These are phyloP conservation scores for Dothideomycetes sp. DNA, from an alignment of 2,329 filamentous ascomycete genomes.

Conservation along the genomic window DNA sequence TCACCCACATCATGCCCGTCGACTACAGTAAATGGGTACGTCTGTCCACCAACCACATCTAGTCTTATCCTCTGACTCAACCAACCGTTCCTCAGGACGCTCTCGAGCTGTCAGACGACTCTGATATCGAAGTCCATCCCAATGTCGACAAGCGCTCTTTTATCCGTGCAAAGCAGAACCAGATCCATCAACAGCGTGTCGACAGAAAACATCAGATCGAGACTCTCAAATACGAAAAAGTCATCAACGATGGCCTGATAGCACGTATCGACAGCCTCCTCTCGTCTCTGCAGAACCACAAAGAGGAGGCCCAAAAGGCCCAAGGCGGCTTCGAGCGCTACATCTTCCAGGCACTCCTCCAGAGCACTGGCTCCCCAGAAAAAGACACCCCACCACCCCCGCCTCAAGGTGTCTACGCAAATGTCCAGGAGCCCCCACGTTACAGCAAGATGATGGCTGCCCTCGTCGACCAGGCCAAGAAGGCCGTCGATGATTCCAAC, in stretches of 20 bases:
- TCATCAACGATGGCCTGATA: slow-evolving; percentile 86
- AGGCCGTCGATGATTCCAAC: slow-evolving; percentile 65
- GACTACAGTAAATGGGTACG: slow-evolving; percentile 66
- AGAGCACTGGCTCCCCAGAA: slow-evolving; percentile 60
- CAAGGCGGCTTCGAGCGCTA: slow-evolving; percentile 63
- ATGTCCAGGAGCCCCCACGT: slow-evolving; percentile 65
- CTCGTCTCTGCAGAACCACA: slow-evolving; percentile 63
- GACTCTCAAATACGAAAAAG: slow-evolving; percentile 82
- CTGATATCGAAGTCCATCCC: slow-evolving; percentile 94
- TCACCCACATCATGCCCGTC: slow-evolving; percentile 40
- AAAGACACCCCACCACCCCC: slow-evolving; percentile 68
- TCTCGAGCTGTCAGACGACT: slow-evolving; percentile 95
- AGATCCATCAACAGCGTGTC: slow-evolving; percentile 86
- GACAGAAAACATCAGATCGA: slow-evolving; percentile 83
- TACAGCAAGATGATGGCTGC: slow-evolving; percentile 98
- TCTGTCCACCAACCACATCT: slow-evolving; percentile 4
- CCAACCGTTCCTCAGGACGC: slow-evolving; percentile 52
- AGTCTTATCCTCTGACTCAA: slow-evolving; percentile 17
- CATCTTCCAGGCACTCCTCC: slow-evolving; percentile 82
- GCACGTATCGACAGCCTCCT: slow-evolving; percentile 74
- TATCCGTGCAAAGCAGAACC: slow-evolving; percentile 93
- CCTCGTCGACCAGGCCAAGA: slow-evolving; percentile 88
- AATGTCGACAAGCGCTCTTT: slow-evolving; percentile 98
- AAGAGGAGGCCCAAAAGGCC: slow-evolving; percentile 48
- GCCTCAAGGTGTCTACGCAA: slow-evolving; percentile 68